These are phyloP conservation scores for Plasmodium relictum DNA, from an alignment of 169 alveolate genomes.

Conservation along the genomic window DNA sequence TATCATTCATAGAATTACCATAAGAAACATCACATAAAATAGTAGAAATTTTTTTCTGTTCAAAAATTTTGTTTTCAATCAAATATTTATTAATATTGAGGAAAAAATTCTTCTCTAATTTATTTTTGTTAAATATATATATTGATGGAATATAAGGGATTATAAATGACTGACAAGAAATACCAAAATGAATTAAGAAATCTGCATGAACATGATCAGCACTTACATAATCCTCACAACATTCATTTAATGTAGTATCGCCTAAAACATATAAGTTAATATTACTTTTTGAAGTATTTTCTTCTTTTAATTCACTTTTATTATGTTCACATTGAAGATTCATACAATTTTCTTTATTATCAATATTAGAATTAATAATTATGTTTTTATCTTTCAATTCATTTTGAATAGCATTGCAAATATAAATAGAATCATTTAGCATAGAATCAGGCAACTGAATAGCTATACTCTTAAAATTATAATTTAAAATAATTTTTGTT, in stretches of 20 bases:
- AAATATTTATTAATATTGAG: slow-evolving; percentile 8
- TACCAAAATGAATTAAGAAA: slow-evolving; percentile 61
- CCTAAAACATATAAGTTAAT: slow-evolving; percentile 54
- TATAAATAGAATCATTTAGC: slow-evolving; percentile 51
- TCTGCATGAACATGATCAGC: slow-evolving; percentile 76
- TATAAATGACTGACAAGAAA: slow-evolving; percentile 53
- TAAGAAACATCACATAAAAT: slow-evolving; percentile 33
- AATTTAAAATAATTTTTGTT: slow-evolving; percentile 22
- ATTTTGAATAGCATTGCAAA: slow-evolving; percentile 7
- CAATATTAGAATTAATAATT: not conserved
- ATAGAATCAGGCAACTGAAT: slow-evolving; percentile 67
- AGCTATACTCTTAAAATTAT: slow-evolving; percentile 36
- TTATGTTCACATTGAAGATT: not conserved
- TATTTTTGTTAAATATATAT: slow-evolving; percentile 43
- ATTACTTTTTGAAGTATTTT: not conserved
- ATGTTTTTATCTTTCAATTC: not conserved
- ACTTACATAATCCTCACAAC: slow-evolving; percentile 74
- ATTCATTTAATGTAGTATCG: slow-evolving; percentile 60
- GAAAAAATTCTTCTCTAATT: slow-evolving; percentile 11
- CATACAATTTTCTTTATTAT: not conserved
- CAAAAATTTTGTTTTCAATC: not conserved
- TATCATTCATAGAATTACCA: not conserved
- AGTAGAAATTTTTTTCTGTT: slow-evolving; percentile 22
- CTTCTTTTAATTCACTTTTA: not conserved
- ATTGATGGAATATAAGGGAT: slow-evolving; percentile 48